Evolutionary conservation across 208 protist genomes (phyloP).

Genomic region (Leishmania major): DNA sequence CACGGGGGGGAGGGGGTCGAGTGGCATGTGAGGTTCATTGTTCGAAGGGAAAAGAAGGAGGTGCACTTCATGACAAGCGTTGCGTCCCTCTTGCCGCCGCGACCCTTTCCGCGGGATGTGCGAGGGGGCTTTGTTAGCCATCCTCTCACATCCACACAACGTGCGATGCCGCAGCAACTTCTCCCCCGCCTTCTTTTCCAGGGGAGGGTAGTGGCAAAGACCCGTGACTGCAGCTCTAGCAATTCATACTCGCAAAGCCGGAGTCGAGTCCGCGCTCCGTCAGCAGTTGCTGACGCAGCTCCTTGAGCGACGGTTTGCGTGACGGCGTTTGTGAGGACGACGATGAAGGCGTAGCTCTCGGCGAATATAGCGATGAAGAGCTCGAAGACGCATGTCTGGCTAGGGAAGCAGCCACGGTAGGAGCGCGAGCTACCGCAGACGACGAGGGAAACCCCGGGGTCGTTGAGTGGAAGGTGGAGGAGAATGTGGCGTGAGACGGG

Average conservation of each 20-base stretch:
- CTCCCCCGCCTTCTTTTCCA: neutral
- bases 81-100: neutral
- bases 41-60: neutral
- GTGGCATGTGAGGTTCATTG: neutral
- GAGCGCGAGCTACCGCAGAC: neutral
- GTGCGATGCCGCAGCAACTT: neutral
- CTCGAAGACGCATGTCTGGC: conserved; percentile 4
- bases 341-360: neutral
- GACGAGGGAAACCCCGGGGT: neutral
- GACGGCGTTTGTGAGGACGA: neutral
- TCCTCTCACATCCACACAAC: neutral
- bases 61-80: neutral
- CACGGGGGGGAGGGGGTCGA: neutral
- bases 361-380: neutral
- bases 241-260: neutral
- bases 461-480: neutral
- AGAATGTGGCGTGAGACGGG: neutral
- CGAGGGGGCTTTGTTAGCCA: neutral
- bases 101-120: neutral
- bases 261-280: conserved; percentile 13
- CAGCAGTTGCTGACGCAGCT: conserved; percentile 19
- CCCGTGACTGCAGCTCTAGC: neutral
- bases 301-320: conserved; percentile 1
- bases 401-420: neutral
- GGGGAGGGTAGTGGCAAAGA: neutral